Percentiles rank a stretch among this genome's conserved stretches.
Evolutionary conservation across 2,329 filamentous ascomycete species (phyloP).

Genomic region (Proliferodiscus dingleyae): DNA sequence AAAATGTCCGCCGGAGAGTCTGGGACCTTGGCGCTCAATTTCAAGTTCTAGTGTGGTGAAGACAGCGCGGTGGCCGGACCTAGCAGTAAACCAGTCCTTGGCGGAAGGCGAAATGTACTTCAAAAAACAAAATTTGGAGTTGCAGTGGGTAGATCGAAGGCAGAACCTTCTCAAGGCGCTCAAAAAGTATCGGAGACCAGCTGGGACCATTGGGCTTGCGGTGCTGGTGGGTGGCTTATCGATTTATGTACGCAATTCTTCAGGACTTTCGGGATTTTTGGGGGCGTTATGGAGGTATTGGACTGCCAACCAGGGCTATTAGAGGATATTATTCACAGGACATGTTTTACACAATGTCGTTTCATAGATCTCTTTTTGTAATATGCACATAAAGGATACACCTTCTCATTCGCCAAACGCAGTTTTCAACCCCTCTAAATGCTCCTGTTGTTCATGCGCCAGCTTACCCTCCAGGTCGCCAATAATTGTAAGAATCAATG

Average conservation of each 20-base stretch:
- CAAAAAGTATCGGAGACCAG: slow-evolving; percentile 62
- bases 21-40: slow-evolving; percentile 69
- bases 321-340: background rate
- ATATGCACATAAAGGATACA: background rate
- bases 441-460: slow-evolving; percentile 66
- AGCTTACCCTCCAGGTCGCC: slow-evolving; percentile 70
- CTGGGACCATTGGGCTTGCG: slow-evolving; percentile 56
- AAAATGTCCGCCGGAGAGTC: slow-evolving; percentile 63
- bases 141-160: slow-evolving; percentile 60
- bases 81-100: slow-evolving; percentile 51
- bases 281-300: slow-evolving; percentile 26
- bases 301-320: slow-evolving; percentile 15
- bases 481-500: slow-evolving; percentile 88
- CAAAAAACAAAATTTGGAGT: slow-evolving; percentile 63
- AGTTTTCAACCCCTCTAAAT: slow-evolving; percentile 65
- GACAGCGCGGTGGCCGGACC: slow-evolving; percentile 58
- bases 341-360: background rate
- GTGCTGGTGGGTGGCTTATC: slow-evolving; percentile 64
- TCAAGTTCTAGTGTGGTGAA: slow-evolving; percentile 78
- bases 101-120: slow-evolving; percentile 66
- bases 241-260: slow-evolving; percentile 56
- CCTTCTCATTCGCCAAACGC: slow-evolving; percentile 50
- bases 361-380: background rate
- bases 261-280: slow-evolving; percentile 17
- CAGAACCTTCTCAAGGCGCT: slow-evolving; percentile 46